phyloP scores from a whole-genome alignment of 2,329 filamentous ascomycete genomes.

The Microdochium nivale region DNA sequence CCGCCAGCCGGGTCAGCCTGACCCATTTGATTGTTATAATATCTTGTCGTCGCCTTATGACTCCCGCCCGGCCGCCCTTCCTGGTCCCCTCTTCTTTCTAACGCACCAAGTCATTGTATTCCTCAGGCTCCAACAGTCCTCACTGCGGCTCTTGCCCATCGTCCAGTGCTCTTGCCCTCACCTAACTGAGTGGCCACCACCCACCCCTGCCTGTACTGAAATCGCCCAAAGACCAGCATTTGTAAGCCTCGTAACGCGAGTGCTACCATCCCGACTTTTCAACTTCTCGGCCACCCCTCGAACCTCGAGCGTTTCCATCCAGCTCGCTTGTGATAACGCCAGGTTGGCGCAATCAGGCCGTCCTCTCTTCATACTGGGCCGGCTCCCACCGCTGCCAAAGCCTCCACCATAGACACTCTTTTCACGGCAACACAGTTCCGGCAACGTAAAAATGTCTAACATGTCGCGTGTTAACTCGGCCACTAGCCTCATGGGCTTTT shows the following conservation, averaged over 20 bases:
- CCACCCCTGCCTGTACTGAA: neutral
- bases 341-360: neutral
- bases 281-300: neutral
- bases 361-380: neutral
- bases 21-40: neutral
- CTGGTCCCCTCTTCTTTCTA: neutral
- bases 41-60: neutral
- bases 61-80: neutral
- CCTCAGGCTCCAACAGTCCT: neutral
- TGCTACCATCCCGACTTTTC: neutral
- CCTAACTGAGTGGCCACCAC: neutral
- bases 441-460: conserved; percentile 18
- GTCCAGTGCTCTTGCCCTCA: neutral
- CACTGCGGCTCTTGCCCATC: neutral
- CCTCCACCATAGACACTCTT: neutral
- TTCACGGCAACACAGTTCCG: neutral
- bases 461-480: conserved; percentile 27
- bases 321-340: neutral
- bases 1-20: neutral
- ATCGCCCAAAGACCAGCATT: neutral
- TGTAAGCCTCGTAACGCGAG: neutral
- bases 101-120: neutral
- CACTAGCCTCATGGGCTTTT: conserved; percentile 39
- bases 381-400: neutral
- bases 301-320: no score